These are phyloP conservation scores for Sporothrix protearum DNA, from an alignment of 2,329 filamentous ascomycete species.

Conservation along the genomic window DNA sequence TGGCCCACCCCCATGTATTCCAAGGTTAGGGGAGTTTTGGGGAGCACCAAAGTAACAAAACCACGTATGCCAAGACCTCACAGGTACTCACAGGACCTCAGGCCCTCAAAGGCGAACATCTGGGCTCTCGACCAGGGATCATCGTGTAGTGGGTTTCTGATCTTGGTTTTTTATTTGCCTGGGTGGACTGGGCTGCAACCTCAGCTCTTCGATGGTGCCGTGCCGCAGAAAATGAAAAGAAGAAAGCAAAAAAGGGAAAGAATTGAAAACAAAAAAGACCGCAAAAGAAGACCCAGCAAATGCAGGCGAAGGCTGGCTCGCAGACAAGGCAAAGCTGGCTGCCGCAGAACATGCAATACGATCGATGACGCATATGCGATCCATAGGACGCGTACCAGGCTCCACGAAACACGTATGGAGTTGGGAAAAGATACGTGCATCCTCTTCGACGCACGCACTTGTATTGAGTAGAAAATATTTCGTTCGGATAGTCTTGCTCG, in stretches of 20 bases:
- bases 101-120: neutral
- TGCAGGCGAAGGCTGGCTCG: neutral
- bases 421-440: neutral
- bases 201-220: neutral
- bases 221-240: neutral
- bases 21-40: no score
- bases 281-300: neutral
- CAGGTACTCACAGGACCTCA: neutral
- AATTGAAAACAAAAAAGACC: neutral
- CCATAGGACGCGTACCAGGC: slow-evolving; percentile 10
- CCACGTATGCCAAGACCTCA: no score
- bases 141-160: neutral
- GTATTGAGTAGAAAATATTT: neutral
- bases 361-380: slow-evolving; percentile 17
- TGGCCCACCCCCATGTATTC: no score
- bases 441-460: no score
- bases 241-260: neutral
- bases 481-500: no score
- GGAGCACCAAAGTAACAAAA: no score
- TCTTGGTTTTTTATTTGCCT: neutral
- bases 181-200: neutral
- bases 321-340: neutral
- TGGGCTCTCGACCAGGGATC: neutral
- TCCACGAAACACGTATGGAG: neutral
- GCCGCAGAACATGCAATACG: slow-evolving; percentile 5